These are phyloP conservation scores for Solanum gracilifrons DNA, from an alignment of 257 asterid genomes.

Conservation along the genomic window DNA sequence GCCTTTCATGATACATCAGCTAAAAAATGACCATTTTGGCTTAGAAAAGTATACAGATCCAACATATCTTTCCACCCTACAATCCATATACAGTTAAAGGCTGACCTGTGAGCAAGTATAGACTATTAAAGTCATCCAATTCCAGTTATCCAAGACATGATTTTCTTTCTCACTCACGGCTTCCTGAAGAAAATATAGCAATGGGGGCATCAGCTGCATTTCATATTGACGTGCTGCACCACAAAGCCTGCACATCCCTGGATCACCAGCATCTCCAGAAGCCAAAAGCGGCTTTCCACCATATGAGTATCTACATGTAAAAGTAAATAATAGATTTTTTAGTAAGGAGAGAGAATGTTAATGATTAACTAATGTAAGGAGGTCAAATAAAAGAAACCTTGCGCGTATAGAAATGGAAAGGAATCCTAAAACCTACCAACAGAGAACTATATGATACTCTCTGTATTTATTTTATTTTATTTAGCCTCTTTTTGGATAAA, in stretches of 20 bases:
- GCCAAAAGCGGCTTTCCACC: constrained; percentile 76
- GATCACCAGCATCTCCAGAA: constrained; percentile 25
- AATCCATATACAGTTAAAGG: neutral
- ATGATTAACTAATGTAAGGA: neutral
- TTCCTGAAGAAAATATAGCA: constrained; percentile 67
- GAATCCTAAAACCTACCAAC: neutral
- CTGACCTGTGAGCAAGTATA: constrained; percentile 72
- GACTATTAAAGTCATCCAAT: constrained; percentile 67
- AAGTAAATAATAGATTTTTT: neutral
- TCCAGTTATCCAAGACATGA: constrained; percentile 34
- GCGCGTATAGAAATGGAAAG: neutral
- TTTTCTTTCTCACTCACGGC: constrained; percentile 36
- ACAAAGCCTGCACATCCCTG: constrained; percentile 51
- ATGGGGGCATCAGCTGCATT: constrained; percentile 87
- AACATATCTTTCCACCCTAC: neutral
- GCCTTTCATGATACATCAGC: neutral
- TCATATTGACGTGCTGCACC: constrained; percentile 65
- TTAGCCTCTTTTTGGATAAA: neutral
- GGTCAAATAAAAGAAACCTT: neutral
- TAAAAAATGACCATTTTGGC: neutral
- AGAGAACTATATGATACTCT: neutral
- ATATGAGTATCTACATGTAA: constrained; percentile 46
- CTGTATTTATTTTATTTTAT: neutral
- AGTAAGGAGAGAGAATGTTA: neutral
- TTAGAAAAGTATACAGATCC: neutral